These are phyloP conservation scores for Pythium rhizo-oryzae DNA, from an alignment of 352 stramenopile species.

Conservation along the genomic window DNA sequence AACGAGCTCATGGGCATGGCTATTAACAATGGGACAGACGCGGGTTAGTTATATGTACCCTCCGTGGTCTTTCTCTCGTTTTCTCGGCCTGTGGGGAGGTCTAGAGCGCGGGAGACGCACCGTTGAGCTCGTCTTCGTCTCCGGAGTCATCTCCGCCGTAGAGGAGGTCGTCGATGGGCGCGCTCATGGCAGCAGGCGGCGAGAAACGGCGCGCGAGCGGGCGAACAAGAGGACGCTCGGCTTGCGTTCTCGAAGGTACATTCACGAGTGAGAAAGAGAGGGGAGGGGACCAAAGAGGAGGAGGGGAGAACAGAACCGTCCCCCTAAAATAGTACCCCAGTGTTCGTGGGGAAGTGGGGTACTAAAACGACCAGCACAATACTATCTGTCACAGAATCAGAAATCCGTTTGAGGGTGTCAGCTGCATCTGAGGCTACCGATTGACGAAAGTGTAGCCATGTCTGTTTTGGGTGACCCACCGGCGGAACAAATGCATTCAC, in stretches of 20 bases:
- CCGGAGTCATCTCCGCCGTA: slow-evolving; percentile 83
- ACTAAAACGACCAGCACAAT: background rate
- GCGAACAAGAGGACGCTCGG: background rate
- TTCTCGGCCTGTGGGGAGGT: background rate
- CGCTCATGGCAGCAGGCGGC: slow-evolving; percentile 56
- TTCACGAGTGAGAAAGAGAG: slow-evolving; percentile 29
- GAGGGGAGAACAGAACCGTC: slow-evolving; percentile 1
- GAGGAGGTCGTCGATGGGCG: slow-evolving; percentile 83
- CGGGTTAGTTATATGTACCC: background rate
- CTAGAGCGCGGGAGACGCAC: slow-evolving; percentile 36
- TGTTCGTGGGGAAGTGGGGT: background rate
- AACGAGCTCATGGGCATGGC: slow-evolving; percentile 33
- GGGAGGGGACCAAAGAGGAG: background rate
- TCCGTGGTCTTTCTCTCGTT: background rate
- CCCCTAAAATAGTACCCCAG: too few species aligned
- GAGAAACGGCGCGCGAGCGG: background rate
- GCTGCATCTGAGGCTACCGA: too few species aligned
- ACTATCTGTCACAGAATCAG: background rate
- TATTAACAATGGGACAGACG: background rate
- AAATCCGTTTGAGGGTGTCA: too few species aligned
- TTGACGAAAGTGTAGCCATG: too few species aligned
- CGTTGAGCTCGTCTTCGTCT: slow-evolving; percentile 71
- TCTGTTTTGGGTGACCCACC: background rate
- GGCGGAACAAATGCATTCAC: background rate
- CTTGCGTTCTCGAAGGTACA: slow-evolving; percentile 23